Percentiles rank a stretch among this genome's conserved stretches.
phyloP scores from a whole-genome alignment of 176 grass and related monocot species.

The Cymbopogon citratus region DNA sequence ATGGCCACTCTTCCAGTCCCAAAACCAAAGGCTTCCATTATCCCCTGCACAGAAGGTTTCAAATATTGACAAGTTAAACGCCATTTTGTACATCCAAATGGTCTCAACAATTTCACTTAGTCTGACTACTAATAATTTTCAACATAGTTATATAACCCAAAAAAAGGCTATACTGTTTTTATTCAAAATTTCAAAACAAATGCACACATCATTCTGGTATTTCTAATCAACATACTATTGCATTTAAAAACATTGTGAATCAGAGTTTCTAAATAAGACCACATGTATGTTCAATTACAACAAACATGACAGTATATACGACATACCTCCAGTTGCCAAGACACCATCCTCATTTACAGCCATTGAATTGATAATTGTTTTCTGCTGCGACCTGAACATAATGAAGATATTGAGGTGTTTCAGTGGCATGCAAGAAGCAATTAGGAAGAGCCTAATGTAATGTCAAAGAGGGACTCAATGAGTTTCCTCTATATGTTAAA shows the following conservation, averaged over 20 bases:
- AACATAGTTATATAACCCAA: no score
- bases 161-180: neutral
- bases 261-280: no score
- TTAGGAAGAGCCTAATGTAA: neutral
- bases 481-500: neutral
- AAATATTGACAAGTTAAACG: neutral
- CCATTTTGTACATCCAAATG: neutral
- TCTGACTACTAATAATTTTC: neutral
- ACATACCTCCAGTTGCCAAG: conserved; percentile 93
- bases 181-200: neutral
- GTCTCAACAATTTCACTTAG: neutral
- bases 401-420: conserved; percentile 1
- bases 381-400: conserved; percentile 78
- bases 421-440: conserved; percentile 4
- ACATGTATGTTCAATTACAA: neutral
- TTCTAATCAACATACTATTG: no score
- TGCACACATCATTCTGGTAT: neutral
- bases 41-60: conserved; percentile 34
- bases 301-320: neutral
- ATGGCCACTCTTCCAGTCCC: conserved; percentile 99
- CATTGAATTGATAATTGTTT: conserved; percentile 97
- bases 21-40: conserved; percentile 99
- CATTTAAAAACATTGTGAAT: no score
- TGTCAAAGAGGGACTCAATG: neutral
- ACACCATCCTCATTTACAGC: conserved; percentile 97